Base-by-base conservation (phyloP, 352 stramenopile species). In the Phytophthora agathidicida region DNA sequence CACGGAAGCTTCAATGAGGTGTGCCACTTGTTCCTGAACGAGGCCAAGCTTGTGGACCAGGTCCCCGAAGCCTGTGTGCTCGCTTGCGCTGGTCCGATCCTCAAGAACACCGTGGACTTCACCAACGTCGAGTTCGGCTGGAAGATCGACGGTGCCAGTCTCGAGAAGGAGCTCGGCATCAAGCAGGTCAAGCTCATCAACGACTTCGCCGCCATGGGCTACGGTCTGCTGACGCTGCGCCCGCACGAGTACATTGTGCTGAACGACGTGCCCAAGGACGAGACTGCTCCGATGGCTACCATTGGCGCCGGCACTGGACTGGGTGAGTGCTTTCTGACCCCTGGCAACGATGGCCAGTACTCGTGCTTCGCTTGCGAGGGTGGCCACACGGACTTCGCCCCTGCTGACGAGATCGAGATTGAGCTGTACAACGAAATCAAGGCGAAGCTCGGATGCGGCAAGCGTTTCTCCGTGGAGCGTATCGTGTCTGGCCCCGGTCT, bases 171-270 rank as follows among this genome's bases (percentile, higher is more conserved):
- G 70, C 66, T 92, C 27, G 86, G 76, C 46, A 96, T 98, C 60
- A 77, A 81, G 45, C 75, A 70, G 13, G 93, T 97, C 32, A 80
- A 81, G 13, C 77, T 99, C 16, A 96, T 99, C 38, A 98, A 98
- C 71, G 96, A 99, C 71, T 99, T 99, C 75, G 93, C 96, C 0
- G 96, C 90, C 27, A 96, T 98, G 70, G 96, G 96, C 36, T 99
- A 99, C 71, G 97, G 97, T 7, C 82, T 98, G 28, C 72, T 99
- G 10, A 98, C 96, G 28, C 78, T 99, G 17, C 84, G 97, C 63
- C 68, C 84, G 7, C 77, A 97, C 50, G 88, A 94, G 52, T 96
- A 98, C 69, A 88, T 96, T 16, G 63, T 95, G 19, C 75, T 91
- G 11, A 91, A 96, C 66, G 79, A 92, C 32, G 86, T 62, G n/a